Conservation (phyloP, 352 stramenopile genomes). For the Phytophthora megakarya region DNA sequence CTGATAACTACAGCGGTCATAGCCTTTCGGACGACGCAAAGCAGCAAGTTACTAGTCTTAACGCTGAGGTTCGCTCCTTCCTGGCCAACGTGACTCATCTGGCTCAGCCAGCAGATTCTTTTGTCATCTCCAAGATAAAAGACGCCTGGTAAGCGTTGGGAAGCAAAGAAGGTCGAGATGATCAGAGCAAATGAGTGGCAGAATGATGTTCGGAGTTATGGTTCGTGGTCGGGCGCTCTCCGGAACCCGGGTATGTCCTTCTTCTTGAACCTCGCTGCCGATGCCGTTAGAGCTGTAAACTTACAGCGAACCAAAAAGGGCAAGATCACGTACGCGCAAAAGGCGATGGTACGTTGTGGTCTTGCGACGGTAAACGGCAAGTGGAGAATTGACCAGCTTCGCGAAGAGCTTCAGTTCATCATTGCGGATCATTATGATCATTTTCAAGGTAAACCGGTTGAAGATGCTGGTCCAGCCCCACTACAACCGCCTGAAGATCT, state of each 20-base stretch:
- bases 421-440: background rate
- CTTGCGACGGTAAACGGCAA: background rate
- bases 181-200: background rate
- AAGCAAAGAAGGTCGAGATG: conserved; percentile 3
- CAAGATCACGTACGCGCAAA: background rate
- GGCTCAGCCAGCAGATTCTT: background rate
- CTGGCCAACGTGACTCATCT: background rate
- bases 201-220: background rate
- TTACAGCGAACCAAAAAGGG: background rate
- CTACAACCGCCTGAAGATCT: background rate
- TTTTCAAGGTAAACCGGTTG: background rate
- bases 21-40: background rate
- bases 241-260: background rate
- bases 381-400: background rate
- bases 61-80: background rate
- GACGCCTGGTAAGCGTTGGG: background rate
- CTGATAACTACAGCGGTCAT: background rate
- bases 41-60: background rate
- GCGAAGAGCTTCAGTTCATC: background rate
- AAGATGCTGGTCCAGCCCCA: background rate
- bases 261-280: conserved; percentile 1
- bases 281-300: background rate
- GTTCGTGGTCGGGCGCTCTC: background rate
- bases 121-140: background rate
- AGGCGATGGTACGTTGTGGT: background rate